Conservation (phyloP, 1,139 yeast genomes). For the Scheffersomyces cryptocercus region DNA sequence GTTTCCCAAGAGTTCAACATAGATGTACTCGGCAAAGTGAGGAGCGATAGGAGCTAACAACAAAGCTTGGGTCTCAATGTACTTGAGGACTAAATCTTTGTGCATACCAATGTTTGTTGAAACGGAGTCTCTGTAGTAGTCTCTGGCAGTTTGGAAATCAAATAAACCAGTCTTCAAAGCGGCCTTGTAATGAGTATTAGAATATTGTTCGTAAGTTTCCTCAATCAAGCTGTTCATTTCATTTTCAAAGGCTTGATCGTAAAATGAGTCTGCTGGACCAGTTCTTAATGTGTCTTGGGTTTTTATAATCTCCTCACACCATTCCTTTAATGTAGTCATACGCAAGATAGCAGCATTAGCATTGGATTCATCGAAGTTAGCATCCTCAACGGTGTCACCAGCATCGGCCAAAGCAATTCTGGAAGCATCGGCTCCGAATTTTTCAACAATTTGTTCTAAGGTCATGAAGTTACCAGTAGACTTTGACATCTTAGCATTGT, state of each 20-base stretch:
- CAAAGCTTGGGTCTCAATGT: constrained; percentile 83
- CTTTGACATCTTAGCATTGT: constrained; percentile 97
- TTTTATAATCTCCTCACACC: constrained; percentile 79
- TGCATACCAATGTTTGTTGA: constrained; percentile 69
- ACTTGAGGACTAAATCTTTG: constrained; percentile 73
- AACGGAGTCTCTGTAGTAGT: constrained; percentile 87
- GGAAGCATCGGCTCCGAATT: constrained; percentile 97
- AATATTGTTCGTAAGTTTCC: constrained; percentile 69
- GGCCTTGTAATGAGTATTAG: constrained; percentile 75
- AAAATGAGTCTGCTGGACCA: constrained; percentile 67
- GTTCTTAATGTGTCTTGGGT: constrained; percentile 60
- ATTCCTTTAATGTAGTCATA: constrained; percentile 87
- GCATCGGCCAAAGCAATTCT: constrained; percentile 98
- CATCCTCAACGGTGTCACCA: constrained; percentile 97
- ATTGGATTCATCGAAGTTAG: constrained; percentile 93
- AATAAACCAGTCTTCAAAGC: constrained; percentile 91
- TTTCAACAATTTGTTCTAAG: constrained; percentile 75
- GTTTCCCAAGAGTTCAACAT: constrained; percentile 73
- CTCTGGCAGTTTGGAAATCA: constrained; percentile 93
- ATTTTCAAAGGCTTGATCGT: constrained; percentile 87
- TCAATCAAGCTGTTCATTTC: constrained; percentile 86
- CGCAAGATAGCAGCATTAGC: constrained; percentile 98
- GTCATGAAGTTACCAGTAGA: constrained; percentile 98
- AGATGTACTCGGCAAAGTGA: constrained; percentile 88
- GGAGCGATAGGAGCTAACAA: constrained; percentile 93